phyloP scores from a whole-genome alignment of 306 rosid species.

The Glycine tomentella region DNA sequence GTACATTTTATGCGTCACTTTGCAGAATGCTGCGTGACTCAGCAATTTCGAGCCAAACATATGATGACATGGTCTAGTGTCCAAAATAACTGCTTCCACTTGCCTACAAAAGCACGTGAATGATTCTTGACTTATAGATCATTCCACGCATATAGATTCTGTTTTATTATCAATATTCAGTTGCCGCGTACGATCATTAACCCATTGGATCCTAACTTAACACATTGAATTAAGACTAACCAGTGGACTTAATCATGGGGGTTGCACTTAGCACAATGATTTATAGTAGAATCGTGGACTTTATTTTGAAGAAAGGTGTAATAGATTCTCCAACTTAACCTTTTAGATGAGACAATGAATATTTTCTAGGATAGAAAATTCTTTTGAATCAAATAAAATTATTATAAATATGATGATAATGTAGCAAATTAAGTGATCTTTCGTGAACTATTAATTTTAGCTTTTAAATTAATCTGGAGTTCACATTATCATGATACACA shows the following conservation, averaged over 20 bases:
- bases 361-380: too few relatives aligned
- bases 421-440: too few relatives aligned
- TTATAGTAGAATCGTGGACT: too few relatives aligned
- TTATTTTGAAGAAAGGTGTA: too few relatives aligned
- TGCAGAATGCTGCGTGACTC: constrained; percentile 46
- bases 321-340: too few relatives aligned
- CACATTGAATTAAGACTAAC: not conserved
- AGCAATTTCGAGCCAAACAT: constrained; percentile 42
- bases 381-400: too few relatives aligned
- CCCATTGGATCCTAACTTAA: constrained; percentile 19
- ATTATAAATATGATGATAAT: too few relatives aligned
- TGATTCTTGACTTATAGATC: too few relatives aligned
- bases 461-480: too few relatives aligned
- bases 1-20: constrained; percentile 30
- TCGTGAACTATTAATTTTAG: too few relatives aligned
- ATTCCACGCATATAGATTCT: constrained; percentile 6
- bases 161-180: constrained; percentile 5
- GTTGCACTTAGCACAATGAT: not conserved
- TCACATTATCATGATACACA: too few relatives aligned
- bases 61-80: constrained; percentile 41
- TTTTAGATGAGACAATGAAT: too few relatives aligned
- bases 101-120: not conserved
- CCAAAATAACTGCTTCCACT: constrained; percentile 54
- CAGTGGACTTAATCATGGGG: not conserved
- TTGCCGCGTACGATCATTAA: constrained; percentile 1